These are phyloP conservation scores for Penstemon davidsonii DNA, from an alignment of 257 asterid species.

Conservation along the genomic window DNA sequence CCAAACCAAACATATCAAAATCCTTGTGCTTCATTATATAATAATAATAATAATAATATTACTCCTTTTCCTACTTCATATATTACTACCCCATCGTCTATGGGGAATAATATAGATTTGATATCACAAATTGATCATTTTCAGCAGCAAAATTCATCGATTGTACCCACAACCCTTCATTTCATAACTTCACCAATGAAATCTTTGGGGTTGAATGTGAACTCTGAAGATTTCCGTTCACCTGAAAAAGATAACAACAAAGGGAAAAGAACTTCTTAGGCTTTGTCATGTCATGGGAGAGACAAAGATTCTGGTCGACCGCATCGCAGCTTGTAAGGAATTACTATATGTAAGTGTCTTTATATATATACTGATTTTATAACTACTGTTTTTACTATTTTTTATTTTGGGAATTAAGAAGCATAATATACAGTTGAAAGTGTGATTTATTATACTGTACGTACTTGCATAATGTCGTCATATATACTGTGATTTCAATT, in stretches of 20 bases:
- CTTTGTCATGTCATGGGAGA: slow-evolving; percentile 2
- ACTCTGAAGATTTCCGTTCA: slow-evolving; percentile 20
- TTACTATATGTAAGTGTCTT: neutral
- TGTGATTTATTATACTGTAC: neutral
- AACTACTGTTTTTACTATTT: neutral
- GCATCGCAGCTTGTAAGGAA: neutral
- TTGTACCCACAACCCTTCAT: slow-evolving; percentile 44
- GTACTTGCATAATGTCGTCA: neutral
- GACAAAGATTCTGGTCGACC: neutral
- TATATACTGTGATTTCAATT: too few relatives aligned
- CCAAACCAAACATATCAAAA: slow-evolving; percentile 33
- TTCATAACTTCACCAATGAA: slow-evolving; percentile 38
- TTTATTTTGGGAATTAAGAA: neutral
- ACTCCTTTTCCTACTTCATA: slow-evolving; percentile 34
- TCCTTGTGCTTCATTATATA: slow-evolving; percentile 30
- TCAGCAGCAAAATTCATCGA: slow-evolving; percentile 30
- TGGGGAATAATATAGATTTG: slow-evolving; percentile 28
- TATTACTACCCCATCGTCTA: slow-evolving; percentile 22
- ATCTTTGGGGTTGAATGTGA: slow-evolving; percentile 24
- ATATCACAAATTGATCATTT: slow-evolving; percentile 38
- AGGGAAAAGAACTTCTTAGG: slow-evolving; percentile 31
- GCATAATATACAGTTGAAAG: neutral
- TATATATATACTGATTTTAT: neutral
- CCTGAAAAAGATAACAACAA: slow-evolving; percentile 22
- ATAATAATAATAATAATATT: slow-evolving; percentile 25